A percentile compares a stretch with the other conserved stretches of the same genome.
These are phyloP conservation scores for Gossypium arboreum DNA, from an alignment of 345 rosid species.

Conservation along the genomic window DNA sequence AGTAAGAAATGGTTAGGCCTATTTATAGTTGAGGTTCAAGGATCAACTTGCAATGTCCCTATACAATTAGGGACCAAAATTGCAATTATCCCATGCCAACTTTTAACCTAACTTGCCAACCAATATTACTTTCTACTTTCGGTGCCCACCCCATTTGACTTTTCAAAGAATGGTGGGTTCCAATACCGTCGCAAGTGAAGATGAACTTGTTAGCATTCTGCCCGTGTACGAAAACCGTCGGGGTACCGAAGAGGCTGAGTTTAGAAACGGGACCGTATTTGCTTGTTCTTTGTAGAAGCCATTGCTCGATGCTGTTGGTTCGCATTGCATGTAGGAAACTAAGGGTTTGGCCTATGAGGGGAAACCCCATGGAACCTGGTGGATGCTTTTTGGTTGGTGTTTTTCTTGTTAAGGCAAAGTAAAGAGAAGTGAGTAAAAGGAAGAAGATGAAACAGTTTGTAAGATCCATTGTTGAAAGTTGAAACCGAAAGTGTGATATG, in stretches of 20 bases:
- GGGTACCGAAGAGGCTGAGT: constrained; percentile 38
- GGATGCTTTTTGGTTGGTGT: constrained; percentile 27
- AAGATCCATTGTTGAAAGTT: not conserved
- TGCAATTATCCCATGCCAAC: no score
- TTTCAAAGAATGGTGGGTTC: no score
- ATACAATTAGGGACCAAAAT: no score
- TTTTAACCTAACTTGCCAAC: no score
- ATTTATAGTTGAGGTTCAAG: no score
- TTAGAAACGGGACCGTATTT: constrained; percentile 41
- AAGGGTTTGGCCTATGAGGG: constrained; percentile 38
- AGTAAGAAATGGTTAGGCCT: no score
- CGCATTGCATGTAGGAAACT: constrained; percentile 26
- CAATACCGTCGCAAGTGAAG: constrained; percentile 21
- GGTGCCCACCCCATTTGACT: no score
- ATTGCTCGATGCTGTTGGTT: constrained; percentile 23
- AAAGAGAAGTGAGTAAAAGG: constrained; percentile 23
- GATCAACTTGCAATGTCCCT: no score
- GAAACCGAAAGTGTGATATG: not conserved
- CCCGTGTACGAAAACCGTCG: constrained; percentile 37
- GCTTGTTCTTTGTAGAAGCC: constrained; percentile 28
- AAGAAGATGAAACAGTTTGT: not conserved
- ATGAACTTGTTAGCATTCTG: constrained; percentile 42
- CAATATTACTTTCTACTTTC: no score
- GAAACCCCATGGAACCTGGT: constrained; percentile 40
- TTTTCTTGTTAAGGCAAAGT: constrained; percentile 12